Base-by-base conservation (phyloP, 345 rosid species). In the Populus davidiana region DNA sequence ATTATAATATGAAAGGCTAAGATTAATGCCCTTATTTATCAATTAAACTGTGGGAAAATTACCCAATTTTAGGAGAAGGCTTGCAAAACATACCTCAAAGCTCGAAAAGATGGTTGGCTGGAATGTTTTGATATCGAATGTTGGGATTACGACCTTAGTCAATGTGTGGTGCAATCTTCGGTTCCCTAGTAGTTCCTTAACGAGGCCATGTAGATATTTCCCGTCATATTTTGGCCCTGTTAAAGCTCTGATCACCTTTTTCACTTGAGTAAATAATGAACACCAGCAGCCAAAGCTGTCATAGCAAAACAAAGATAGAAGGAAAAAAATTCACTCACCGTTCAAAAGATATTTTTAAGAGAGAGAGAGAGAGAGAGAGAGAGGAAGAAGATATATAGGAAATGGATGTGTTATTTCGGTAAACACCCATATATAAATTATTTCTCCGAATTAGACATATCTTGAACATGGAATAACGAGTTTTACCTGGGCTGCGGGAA, bases 91-190 rank as follows among this genome's bases (percentile, higher is more conserved):
- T 43, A 43, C 47, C 47, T 43, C 47, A 11, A 43, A 43, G 47
- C 47, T 43, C 13, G 97, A 90, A 75, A 93, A 92, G 77, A 90
- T 52, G 16, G 82, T 87, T 20, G 98, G 93, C 67, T 90, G 92
- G 62, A 89, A 90, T 79, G 80, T 84, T 89, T 84, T 89, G 81
- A 88, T 88, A 78, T 91, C 97, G 73, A 87, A 93, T 61, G 94
- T 81, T 16, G 92, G 94, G 75, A 91, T 89, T 4, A 87, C 97
- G 21, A 90, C 70, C 62, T 80, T 88, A 23, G 97, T 92, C 64
- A 93, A 62, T 20, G 94, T 83, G 78, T 92, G 86, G 66, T 75
- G 78, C 83, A 92, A 64, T 62, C 79, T 82, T 49, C 70, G 72
- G 23, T 84, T 76, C n/a, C 94, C 92, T 69, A 92, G 77, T 56